A percentile compares a stretch with the other conserved stretches of the same genome.
These are phyloP conservation scores for Saksenaea oblongispora DNA, from an alignment of 371 early-diverging fungal genomes.

Conservation along the genomic window DNA sequence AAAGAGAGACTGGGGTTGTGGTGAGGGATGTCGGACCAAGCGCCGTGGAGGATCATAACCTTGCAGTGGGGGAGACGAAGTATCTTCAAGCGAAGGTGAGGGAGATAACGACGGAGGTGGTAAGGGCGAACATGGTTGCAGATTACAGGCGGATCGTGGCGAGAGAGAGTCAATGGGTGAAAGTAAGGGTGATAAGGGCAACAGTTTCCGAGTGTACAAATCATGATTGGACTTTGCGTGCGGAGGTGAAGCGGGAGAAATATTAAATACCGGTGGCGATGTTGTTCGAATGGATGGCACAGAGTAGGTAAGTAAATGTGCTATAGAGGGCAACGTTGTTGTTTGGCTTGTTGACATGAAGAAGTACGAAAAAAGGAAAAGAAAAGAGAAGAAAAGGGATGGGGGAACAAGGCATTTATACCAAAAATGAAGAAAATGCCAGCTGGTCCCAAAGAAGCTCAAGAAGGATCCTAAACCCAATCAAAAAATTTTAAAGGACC, in stretches of 20 bases:
- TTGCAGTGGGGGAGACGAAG: constrained; percentile 5
- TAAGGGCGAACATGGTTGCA: constrained; percentile 11
- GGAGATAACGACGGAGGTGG: constrained; percentile 9
- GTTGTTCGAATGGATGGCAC: constrained; percentile 14
- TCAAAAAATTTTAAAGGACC: constrained; percentile 9
- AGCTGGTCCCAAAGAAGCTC: constrained; percentile 6
- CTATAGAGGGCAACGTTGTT: not conserved
- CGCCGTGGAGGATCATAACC: constrained; percentile 25
- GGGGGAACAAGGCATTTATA: not conserved
- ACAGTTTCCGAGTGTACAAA: constrained; percentile 1
- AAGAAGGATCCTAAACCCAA: constrained; percentile 3
- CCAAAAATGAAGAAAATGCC: constrained; percentile 8
- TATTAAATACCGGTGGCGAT: constrained; percentile 7
- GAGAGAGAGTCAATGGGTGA: constrained; percentile 1
- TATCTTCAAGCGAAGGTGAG: constrained; percentile 14
- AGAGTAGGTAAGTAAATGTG: not conserved
- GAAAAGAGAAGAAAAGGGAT: constrained; percentile 9
- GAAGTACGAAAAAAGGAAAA: constrained; percentile 13
- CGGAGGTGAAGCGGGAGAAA: constrained; percentile 11
- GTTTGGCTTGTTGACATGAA: not conserved
- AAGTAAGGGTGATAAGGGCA: constrained; percentile 3
- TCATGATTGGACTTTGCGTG: constrained; percentile 5
- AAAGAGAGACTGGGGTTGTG: not conserved
- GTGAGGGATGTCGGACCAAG: not conserved
- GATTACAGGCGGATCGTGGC: not conserved